phyloP scores from a whole-genome alignment of 805 yeast species.

The Trichomonascus vanleenenianus region DNA sequence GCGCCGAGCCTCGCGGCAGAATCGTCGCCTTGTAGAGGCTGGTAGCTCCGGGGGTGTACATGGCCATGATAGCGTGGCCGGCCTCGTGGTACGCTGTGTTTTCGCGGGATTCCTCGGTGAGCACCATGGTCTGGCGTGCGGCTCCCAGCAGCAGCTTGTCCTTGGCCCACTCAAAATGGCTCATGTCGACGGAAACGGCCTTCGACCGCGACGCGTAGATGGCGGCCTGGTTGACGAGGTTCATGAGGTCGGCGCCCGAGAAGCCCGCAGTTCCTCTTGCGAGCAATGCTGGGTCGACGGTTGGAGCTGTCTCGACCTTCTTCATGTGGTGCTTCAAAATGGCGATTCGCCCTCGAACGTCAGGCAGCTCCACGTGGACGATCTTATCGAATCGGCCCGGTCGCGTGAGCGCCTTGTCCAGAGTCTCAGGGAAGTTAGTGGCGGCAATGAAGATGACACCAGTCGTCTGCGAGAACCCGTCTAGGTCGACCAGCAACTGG shows the following conservation, averaged over 20 bases:
- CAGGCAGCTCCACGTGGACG: conserved; percentile 93
- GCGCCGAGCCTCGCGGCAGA: conserved; percentile 91
- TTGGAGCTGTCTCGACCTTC: conserved; percentile 76
- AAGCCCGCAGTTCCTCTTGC: conserved; percentile 98
- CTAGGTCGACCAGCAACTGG: conserved; percentile 91
- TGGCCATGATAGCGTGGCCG: conserved; percentile 97
- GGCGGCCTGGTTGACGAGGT: conserved; percentile 96
- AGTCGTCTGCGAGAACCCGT: conserved; percentile 80
- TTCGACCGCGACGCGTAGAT: conserved; percentile 90
- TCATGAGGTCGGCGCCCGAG: conserved; percentile 96
- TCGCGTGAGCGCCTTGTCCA: conserved; percentile 94
- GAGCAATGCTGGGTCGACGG: conserved; percentile 80
- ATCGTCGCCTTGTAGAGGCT: conserved; percentile 95
- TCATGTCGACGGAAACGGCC: conserved; percentile 84
- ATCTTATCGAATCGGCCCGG: conserved; percentile 98
- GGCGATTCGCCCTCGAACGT: conserved; percentile 93
- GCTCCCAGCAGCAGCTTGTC: conserved; percentile 98
- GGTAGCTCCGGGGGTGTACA: conserved; percentile 90
- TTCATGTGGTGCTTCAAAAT: conserved; percentile 87
- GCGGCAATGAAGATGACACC: conserved; percentile 97
- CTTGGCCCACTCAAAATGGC: conserved; percentile 97
- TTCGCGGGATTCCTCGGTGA: conserved; percentile 88
- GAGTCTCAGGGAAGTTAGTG: conserved; percentile 93
- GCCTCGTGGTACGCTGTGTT: conserved; percentile 99
- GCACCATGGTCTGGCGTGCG: conserved; percentile 94